phyloP scores from a whole-genome alignment of 1,284 basidiomycete species.

The Golubevia pallescens region DNA sequence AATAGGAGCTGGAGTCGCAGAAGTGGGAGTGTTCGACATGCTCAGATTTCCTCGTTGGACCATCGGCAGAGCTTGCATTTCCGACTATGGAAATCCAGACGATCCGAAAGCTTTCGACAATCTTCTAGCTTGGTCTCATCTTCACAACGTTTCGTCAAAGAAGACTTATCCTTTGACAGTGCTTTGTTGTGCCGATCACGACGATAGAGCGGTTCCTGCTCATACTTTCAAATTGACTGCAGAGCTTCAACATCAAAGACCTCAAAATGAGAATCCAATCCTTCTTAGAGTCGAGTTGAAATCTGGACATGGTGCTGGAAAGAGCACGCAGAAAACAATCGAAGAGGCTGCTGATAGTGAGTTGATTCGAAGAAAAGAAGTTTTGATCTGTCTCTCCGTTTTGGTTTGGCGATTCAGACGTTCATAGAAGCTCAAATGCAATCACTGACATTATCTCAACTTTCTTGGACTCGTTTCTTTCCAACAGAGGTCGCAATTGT shows the following conservation, averaged over 20 bases:
- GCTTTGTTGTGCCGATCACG: conserved; percentile 56
- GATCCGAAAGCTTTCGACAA: conserved; percentile 53
- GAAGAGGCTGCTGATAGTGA: conserved; percentile 42
- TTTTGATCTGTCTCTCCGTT: not conserved
- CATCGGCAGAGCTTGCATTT: conserved; percentile 49
- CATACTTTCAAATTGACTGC: conserved; percentile 60
- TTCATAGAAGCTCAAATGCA: no score
- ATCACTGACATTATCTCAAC: not conserved
- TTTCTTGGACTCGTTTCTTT: not conserved
- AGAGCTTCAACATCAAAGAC: conserved; percentile 55
- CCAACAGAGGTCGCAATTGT: conserved; percentile 41
- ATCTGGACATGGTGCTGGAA: conserved; percentile 60
- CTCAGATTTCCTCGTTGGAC: conserved; percentile 23
- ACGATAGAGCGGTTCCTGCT: conserved; percentile 56
- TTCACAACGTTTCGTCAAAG: conserved; percentile 47
- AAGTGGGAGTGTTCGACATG: no score
- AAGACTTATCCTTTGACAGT: conserved; percentile 55
- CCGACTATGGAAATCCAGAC: conserved; percentile 52
- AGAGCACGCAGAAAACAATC: conserved; percentile 54
- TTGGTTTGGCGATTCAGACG: not conserved
- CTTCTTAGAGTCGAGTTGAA: conserved; percentile 53
- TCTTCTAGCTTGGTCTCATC: conserved; percentile 46
- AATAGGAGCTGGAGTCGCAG: conserved; percentile 36
- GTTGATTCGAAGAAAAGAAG: no score
- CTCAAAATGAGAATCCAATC: conserved; percentile 43